Evolutionary conservation across 2,329 filamentous ascomycete genomes (phyloP).

Genomic region (Penicillium paneum): DNA sequence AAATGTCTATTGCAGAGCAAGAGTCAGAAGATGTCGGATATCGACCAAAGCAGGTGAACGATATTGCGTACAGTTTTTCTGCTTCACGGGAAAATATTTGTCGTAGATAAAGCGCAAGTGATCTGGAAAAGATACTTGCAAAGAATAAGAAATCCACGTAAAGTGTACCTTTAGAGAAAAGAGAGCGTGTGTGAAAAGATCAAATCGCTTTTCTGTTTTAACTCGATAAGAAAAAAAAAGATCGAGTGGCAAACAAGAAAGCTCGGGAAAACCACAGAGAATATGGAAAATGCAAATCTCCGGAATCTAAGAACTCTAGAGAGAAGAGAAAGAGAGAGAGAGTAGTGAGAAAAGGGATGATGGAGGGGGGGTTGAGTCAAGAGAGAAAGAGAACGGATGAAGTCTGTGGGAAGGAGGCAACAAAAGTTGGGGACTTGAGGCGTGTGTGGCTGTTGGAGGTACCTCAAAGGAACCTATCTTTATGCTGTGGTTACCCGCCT

Average conservation of each 20-base stretch:
- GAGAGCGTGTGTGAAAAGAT: slow-evolving; percentile 24
- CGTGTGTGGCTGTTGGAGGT: slow-evolving; percentile 6
- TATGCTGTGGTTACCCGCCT: neutral
- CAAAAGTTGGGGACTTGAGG: slow-evolving; percentile 16
- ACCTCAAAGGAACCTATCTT: neutral
- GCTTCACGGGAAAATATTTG: slow-evolving; percentile 15
- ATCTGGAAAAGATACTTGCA: slow-evolving; percentile 10
- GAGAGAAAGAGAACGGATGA: slow-evolving; percentile 20
- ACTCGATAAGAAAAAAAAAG: slow-evolving; percentile 23
- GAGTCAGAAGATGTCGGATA: slow-evolving; percentile 11
- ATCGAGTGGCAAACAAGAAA: slow-evolving; percentile 23
- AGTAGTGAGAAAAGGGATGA: slow-evolving; percentile 26
- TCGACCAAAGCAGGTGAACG: neutral
- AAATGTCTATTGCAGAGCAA: slow-evolving; percentile 5
- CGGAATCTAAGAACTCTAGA: slow-evolving; percentile 32
- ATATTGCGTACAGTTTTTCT: slow-evolving; percentile 12
- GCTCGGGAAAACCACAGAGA: slow-evolving; percentile 15
- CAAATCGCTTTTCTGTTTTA: slow-evolving; percentile 20
- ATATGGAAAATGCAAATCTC: slow-evolving; percentile 30
- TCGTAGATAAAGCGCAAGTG: slow-evolving; percentile 11
- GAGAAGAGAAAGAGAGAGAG: slow-evolving; percentile 26
- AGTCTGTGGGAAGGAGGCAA: slow-evolving; percentile 30
- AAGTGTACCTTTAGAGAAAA: slow-evolving; percentile 13
- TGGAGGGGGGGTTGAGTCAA: slow-evolving; percentile 18
- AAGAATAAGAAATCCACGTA: slow-evolving; percentile 9